These are phyloP conservation scores for Dillenia turbinata DNA, from an alignment of 164 flowering plant genomes.

Conservation along the genomic window DNA sequence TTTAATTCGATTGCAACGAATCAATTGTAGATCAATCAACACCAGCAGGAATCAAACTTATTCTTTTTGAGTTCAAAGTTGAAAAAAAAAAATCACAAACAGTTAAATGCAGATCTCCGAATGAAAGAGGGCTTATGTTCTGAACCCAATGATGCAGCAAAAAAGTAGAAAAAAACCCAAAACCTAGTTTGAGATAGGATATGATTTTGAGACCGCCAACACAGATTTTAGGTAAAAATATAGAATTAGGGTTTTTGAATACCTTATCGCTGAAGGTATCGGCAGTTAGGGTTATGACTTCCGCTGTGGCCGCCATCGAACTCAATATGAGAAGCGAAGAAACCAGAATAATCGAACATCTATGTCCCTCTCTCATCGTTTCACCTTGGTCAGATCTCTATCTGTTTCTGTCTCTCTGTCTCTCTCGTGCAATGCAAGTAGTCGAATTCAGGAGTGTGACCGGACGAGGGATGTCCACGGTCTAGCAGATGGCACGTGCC, in stretches of 20 bases:
- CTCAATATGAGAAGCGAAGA: constrained; percentile 7
- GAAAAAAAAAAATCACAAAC: too few relatives aligned
- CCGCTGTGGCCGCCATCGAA: constrained; percentile 30
- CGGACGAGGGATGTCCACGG: too few relatives aligned
- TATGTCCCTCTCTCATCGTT: constrained; percentile 14
- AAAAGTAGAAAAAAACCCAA: background rate
- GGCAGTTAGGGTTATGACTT: constrained; percentile 69
- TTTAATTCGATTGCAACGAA: too few relatives aligned
- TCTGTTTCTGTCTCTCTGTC: background rate
- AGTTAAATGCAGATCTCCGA: too few relatives aligned
- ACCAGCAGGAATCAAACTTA: too few relatives aligned
- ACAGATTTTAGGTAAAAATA: background rate
- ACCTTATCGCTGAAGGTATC: constrained; percentile 94
- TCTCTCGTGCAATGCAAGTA: too few relatives aligned
- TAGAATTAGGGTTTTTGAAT: constrained; percentile 10
- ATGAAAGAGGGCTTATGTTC: too few relatives aligned
- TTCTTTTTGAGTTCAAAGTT: too few relatives aligned
- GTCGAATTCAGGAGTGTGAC: too few relatives aligned
- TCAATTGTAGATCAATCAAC: too few relatives aligned
- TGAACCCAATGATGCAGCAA: background rate
- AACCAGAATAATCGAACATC: constrained; percentile 4
- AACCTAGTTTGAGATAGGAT: constrained; percentile 1
- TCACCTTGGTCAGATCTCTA: background rate
- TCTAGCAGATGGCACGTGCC: too few relatives aligned
- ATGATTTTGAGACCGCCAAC: too few relatives aligned